phyloP scores from a whole-genome alignment of 495 filamentous ascomycete genomes.

The Penicillium tannophilum region DNA sequence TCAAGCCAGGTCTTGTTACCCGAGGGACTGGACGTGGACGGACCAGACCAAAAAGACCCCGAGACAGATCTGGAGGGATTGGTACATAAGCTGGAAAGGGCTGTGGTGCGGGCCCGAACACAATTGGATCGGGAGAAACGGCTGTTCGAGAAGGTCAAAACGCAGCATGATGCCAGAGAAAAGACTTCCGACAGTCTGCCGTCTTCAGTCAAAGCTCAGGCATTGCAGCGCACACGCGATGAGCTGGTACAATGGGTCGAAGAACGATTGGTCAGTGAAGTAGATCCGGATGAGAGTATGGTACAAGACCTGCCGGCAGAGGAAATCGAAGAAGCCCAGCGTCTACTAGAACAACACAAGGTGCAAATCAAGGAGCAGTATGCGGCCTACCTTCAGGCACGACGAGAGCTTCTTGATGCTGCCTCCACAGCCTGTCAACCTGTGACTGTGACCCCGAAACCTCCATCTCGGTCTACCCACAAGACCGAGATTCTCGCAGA shows the following conservation, averaged over 20 bases:
- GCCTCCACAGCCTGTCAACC: conserved; percentile 42
- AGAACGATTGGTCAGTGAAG: conserved; percentile 59
- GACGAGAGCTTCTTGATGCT: conserved; percentile 41
- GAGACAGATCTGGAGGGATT: conserved; percentile 48
- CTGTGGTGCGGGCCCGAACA: conserved; percentile 63
- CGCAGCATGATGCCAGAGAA: conserved; percentile 28
- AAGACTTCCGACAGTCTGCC: conserved; percentile 11
- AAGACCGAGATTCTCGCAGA: conserved; percentile 17
- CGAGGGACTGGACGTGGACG: conserved; percentile 26
- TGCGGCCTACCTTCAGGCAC: conserved; percentile 37
- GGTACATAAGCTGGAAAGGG: conserved; percentile 63
- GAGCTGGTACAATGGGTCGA: conserved; percentile 76
- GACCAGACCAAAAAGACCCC: conserved; percentile 5
- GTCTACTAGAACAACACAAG: conserved; percentile 41
- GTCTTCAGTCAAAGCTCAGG: conserved; percentile 43
- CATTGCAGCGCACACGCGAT: conserved; percentile 58
- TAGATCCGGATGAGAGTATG: conserved; percentile 40
- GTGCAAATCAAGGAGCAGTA: conserved; percentile 54
- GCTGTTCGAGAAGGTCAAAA: conserved; percentile 59
- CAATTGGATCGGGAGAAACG: conserved; percentile 63
- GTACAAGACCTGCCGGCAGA: conserved; percentile 39
- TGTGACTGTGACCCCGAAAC: conserved; percentile 26
- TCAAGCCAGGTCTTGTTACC: conserved; percentile 49
- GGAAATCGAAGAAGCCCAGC: conserved; percentile 41
- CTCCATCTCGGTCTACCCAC: conserved; percentile 31